Base-by-base conservation (phyloP, 2,329 filamentous ascomycete species). In the Helminthosporium solani region DNA sequence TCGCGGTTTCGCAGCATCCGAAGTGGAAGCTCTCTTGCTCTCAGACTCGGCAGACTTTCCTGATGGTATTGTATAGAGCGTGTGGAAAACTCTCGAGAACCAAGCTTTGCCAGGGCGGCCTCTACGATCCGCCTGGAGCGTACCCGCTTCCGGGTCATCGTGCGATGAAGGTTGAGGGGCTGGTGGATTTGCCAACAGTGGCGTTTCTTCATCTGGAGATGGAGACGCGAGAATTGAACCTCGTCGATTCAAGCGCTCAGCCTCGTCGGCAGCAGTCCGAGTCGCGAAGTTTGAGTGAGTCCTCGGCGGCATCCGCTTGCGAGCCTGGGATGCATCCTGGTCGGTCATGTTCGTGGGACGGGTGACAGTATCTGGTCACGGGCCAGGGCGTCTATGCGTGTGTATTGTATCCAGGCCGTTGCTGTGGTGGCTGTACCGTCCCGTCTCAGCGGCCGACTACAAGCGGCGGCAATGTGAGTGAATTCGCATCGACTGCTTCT, bases 211-310 rank as follows among this genome's bases (percentile, higher is more conserved):
- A 38, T 61, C 49, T 16, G 60, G 57, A 9, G 58, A 60, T 14
- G 63, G 54, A 11, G 60, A 59, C 16, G 54, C 53, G 25, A 63
- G 57, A 3, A 65, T 53, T 7, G 68, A 70, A 38, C 46, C 57
- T 30, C 73, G 69, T 37, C 74, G 67, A 42, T 71, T 67, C 44
- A 78, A 59, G 47, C 75, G 73, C 44, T 71, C 69, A 33, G 67
- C 66, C 42, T 72, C 68, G 55, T 78, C 76, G 40, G 63, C 67
- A 18, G 76, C 74, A 18, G 74, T 70, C 15, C 71, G 66, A 16
- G 74, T 62, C 39, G 72, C 67, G 55, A 78, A 78, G 52, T 71
- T 76, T 23, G 75, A 70, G 30, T 57, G 63, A 6, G 60, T 57
- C 46, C 67, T 58, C 34, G 60, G 56, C 37, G 63, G 61, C 55